These are phyloP conservation scores for Aspergillus carlsbadensis DNA, from an alignment of 495 filamentous ascomycete genomes.

Conservation along the genomic window DNA sequence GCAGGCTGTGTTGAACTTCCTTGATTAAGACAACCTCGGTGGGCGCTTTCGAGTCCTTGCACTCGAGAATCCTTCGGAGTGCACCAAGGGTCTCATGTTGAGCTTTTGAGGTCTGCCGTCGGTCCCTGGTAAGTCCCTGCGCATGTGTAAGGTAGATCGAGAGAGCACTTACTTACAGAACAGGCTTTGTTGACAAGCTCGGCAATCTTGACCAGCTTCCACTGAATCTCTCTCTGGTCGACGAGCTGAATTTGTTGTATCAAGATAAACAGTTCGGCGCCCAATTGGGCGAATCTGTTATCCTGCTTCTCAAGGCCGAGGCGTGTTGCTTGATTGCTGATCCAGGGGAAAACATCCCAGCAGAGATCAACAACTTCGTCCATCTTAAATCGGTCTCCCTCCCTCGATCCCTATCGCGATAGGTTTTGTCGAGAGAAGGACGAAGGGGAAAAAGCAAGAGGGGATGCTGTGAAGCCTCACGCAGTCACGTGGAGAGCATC, in stretches of 20 bases:
- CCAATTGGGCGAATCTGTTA: neutral
- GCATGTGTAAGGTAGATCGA: neutral
- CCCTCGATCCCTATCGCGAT: no score
- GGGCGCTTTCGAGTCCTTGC: neutral
- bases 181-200: constrained; percentile 6
- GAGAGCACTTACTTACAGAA: neutral
- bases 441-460: no score
- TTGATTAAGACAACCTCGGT: neutral
- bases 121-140: neutral
- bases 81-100: no score
- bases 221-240: neutral
- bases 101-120: neutral
- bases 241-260: neutral
- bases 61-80: neutral
- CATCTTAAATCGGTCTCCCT: no score
- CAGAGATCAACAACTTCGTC: neutral
- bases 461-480: no score
- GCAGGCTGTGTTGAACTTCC: neutral
- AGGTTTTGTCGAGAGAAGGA: no score
- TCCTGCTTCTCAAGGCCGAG: neutral
- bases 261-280: constrained; percentile 8
- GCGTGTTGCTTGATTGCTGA: constrained; percentile 4
- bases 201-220: neutral
- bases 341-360: neutral
- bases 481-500: no score